Base-by-base conservation (phyloP, 106 monocot species). In the Gastrodia elata region DNA sequence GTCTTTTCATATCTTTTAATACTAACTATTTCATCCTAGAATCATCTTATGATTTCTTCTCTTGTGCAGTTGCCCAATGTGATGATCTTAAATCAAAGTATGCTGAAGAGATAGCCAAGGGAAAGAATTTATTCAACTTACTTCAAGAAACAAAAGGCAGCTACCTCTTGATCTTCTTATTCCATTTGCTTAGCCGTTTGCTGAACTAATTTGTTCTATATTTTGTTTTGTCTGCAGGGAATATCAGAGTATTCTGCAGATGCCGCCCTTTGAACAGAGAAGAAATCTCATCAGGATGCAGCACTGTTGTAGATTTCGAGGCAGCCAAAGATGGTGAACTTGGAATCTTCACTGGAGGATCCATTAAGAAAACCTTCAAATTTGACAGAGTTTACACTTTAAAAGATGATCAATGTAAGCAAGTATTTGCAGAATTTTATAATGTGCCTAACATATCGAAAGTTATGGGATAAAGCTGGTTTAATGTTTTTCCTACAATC, bases 191-290 rank as follows among this genome's bases (percentile, higher is more conserved):
- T 42, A 38, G 2, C 5, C 36, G 16, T 37, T 27, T 44, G 6
- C 9, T 72, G 6, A 44, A 46, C 40, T 49, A 35, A n/a, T 39
- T 22, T 37, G 20, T 33, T 26, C 30, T 73, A 3, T 20, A 38
- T 73, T 73, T 42, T 35, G 32, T 5, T 32, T 77, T 68, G 7
- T 28, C 20, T 68, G n/a, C 78, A 94, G 93, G 94, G 69, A 94
- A 94, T 77, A 94, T 94, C 48, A 87, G 94, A 73, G 90, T 94
- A 8, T 94, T 94, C 48, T 94, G 94, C 70, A 81, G 94, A n/a
- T 94, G 94, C 32, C 94, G 94, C 1, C 94, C 94, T 10, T 68
- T 94, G 64, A 94, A 73, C 64, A 94, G 84, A 59, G 82, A 86
- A 70, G 94, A 94, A 68, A 16, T 68, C 26, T 80, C 82, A 65